A percentile compares a stretch with the other conserved stretches of the same genome.
phyloP scores from a whole-genome alignment of 2,329 filamentous ascomycete genomes.

The Boeremia exigua region DNA sequence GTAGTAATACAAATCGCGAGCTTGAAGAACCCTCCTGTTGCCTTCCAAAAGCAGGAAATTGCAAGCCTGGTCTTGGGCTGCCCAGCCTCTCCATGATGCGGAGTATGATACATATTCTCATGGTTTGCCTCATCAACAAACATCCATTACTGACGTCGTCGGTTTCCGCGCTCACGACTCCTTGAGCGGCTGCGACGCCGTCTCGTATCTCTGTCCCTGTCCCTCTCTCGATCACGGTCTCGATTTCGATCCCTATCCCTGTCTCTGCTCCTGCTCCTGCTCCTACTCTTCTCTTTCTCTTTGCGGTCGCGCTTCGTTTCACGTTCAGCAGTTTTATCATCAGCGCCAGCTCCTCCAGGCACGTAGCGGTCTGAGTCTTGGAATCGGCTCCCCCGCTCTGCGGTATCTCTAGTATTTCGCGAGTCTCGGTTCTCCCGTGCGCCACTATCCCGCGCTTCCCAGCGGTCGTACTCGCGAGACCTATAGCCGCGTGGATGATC shows the following conservation, averaged over 20 bases:
- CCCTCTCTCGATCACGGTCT: slow-evolving; percentile 20
- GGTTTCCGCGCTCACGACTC: slow-evolving; percentile 23
- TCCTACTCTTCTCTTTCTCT: slow-evolving; percentile 29
- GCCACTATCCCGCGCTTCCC: slow-evolving; percentile 29
- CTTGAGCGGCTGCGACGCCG: slow-evolving; percentile 26
- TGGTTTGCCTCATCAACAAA: neutral
- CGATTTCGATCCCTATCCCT: slow-evolving; percentile 13
- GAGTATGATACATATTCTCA: no score
- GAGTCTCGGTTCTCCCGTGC: slow-evolving; percentile 2
- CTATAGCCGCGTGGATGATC: slow-evolving; percentile 47
- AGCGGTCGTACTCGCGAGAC: slow-evolving; percentile 51
- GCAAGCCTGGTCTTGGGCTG: no score
- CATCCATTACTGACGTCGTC: slow-evolving; percentile 6
- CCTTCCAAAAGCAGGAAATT: no score
- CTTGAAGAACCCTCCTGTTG: neutral
- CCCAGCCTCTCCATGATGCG: no score
- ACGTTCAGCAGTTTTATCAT: slow-evolving; percentile 26
- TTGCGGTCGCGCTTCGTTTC: slow-evolving; percentile 31
- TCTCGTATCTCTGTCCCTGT: slow-evolving; percentile 24
- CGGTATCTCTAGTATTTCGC: slow-evolving; percentile 7
- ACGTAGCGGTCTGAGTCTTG: slow-evolving; percentile 44
- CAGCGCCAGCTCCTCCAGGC: slow-evolving; percentile 20
- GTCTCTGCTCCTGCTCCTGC: slow-evolving; percentile 19
- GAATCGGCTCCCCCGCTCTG: slow-evolving; percentile 27
- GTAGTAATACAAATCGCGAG: slow-evolving; percentile 4